These are phyloP conservation scores for Beauveria pseudobassiana DNA, from an alignment of 2,329 filamentous ascomycete genomes.

Conservation along the genomic window DNA sequence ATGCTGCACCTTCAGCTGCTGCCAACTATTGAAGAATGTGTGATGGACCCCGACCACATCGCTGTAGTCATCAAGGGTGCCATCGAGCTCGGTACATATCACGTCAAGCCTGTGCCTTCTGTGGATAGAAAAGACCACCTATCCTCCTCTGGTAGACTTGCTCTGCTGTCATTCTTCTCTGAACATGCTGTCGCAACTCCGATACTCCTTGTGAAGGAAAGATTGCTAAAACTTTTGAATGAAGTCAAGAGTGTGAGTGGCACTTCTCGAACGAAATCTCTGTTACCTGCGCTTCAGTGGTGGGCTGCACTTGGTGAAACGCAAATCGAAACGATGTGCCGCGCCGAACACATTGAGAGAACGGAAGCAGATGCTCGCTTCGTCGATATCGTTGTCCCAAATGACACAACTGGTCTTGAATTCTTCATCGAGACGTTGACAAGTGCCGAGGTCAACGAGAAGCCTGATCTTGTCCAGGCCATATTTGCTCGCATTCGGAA, in stretches of 20 bases:
- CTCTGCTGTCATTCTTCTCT: constrained; percentile 64
- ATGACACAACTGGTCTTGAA: constrained; percentile 44
- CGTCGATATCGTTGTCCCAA: constrained; percentile 46
- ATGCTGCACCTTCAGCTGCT: constrained; percentile 61
- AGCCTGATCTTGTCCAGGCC: constrained; percentile 48
- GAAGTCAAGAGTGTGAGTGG: constrained; percentile 64
- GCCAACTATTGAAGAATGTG: constrained; percentile 74
- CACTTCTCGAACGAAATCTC: constrained; percentile 60
- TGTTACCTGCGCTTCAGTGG: constrained; percentile 66
- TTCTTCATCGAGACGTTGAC: constrained; percentile 42
- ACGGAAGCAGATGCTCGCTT: constrained; percentile 34
- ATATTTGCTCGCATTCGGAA: constrained; percentile 62
- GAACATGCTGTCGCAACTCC: constrained; percentile 66
- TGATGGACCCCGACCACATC: constrained; percentile 70
- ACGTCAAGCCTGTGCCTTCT: constrained; percentile 23
- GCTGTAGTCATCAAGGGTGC: constrained; percentile 46
- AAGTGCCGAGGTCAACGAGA: constrained; percentile 30
- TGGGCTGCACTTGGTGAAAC: constrained; percentile 54
- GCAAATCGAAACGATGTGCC: constrained; percentile 38
- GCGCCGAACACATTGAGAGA: constrained; percentile 35
- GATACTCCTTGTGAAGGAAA: constrained; percentile 59
- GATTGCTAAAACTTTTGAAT: constrained; percentile 65
- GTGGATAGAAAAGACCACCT: constrained; percentile 48
- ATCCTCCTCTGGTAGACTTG: constrained; percentile 53
- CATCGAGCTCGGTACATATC: constrained; percentile 34